Percentiles rank a stretch among this genome's conserved stretches.
Evolutionary conservation across 2,329 filamentous ascomycete genomes (phyloP).

Genomic region (Exophiala xenobiotica): DNA sequence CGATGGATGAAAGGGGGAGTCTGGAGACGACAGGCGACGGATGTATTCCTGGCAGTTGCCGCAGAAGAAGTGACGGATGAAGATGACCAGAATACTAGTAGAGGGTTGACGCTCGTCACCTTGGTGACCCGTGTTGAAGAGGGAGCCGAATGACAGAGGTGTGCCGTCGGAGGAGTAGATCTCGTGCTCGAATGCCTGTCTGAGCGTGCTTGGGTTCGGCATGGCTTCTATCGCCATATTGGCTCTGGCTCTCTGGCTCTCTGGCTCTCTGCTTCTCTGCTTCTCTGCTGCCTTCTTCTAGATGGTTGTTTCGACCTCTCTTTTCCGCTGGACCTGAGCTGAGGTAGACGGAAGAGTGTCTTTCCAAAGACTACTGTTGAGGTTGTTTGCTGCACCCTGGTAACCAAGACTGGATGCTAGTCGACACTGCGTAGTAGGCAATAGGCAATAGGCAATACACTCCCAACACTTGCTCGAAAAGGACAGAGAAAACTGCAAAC

Average conservation of each 20-base stretch:
- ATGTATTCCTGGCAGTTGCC: constrained; percentile 79
- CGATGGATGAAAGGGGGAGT: constrained; percentile 22
- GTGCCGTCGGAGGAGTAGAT: constrained; percentile 24
- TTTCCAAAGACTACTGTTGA: too few species aligned
- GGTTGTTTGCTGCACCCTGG: too few species aligned
- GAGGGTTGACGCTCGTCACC: constrained; percentile 40
- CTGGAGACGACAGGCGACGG: constrained; percentile 52
- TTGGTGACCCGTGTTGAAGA: constrained; percentile 21
- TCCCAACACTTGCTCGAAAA: too few species aligned
- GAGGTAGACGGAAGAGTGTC: too few species aligned
- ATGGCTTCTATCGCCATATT: constrained; percentile 15
- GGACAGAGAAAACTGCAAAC: too few species aligned
- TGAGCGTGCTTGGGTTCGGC: constrained; percentile 9
- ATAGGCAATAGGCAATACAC: too few species aligned
- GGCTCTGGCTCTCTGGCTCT: neutral
- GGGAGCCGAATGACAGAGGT: constrained; percentile 17
- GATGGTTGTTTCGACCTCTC: too few species aligned
- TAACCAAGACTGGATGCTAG: too few species aligned
- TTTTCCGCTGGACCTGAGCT: too few species aligned
- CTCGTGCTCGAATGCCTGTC: constrained; percentile 21
- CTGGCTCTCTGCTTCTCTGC: neutral
- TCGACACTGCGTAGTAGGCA: too few species aligned
- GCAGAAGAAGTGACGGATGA: constrained; percentile 79
- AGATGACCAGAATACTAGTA: constrained; percentile 62
- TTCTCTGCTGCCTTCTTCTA: too few species aligned